Evolutionary conservation across 345 rosid genomes (phyloP), one percentile per base, ranked within the genome.

Genomic region (Ceriops decandra): DNA sequence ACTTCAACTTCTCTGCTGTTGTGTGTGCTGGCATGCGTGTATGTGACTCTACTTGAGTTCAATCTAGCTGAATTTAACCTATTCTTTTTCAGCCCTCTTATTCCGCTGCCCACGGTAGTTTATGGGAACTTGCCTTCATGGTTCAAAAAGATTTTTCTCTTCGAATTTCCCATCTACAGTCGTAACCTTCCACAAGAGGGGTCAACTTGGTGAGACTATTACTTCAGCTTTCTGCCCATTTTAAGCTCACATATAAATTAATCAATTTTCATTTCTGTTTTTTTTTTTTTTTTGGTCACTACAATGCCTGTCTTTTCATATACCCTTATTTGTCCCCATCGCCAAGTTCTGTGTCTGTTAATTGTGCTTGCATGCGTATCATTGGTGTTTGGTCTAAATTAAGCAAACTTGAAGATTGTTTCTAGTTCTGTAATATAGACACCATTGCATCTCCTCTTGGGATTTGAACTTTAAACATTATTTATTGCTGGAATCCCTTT

Each of bases 141-240:
- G 98, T 82, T 88, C 75, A 91, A 87, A 63, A 52, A 82, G 13
- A 68, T 68, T 21, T 81, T 88, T 71, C 81, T 91, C 74, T 91
- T 89, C 35, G 97, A 91, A 71, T 77, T 91, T 75, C 97, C 97
- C 42, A 31, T 88, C 35, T 93, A 91, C 87, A 87, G 85, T 68
- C 86, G 85, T 5, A 85, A 75, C 74, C 81, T 91, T 75, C 90
- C 95, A 60, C 85, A 71, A 10, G 96, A 88, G 64, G 86, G 74
- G 52, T 64, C 69, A 53, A 68, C 65, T 67, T 85, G 97, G 98
- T 93, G 80, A 91, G 96, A 38, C 3, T 13, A 11, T 42, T 17
- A 42, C 16, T 13, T 4, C 49, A 42, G 49, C 16, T 16, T 42
- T 42, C 4, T 42, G 19, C 17, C 49, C 3, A 15, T 42, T 3